Evolutionary conservation across 2,329 filamentous ascomycete species (phyloP).

Genomic region (Exophiala sp.): DNA sequence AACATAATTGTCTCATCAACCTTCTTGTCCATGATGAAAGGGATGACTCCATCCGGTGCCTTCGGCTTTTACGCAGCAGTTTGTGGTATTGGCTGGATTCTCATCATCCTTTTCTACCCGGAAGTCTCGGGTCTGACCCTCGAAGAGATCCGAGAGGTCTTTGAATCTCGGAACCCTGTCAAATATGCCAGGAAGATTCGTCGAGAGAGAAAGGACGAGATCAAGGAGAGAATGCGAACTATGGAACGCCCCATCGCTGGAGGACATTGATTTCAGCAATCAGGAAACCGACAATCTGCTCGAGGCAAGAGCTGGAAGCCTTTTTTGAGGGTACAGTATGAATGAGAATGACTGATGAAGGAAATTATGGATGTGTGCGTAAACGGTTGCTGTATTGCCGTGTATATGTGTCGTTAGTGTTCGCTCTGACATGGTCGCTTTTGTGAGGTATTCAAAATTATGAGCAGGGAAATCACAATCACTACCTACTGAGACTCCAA

Average conservation of each 20-base stretch:
- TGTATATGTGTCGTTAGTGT: neutral
- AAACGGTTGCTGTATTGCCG: neutral
- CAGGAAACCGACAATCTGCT: neutral
- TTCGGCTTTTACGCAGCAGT: constrained; percentile 74
- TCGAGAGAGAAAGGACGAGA: constrained; percentile 31
- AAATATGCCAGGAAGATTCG: constrained; percentile 39
- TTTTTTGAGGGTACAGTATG: neutral
- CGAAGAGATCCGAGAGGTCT: constrained; percentile 71
- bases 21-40: constrained; percentile 82
- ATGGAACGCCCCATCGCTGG: constrained; percentile 7
- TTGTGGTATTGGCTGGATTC: constrained; percentile 64
- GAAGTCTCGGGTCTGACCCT: constrained; percentile 78
- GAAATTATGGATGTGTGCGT: neutral
- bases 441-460: neutral
- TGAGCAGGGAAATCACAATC: neutral
- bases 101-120: constrained; percentile 73
- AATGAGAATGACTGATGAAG: neutral
- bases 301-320: neutral
- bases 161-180: constrained; percentile 66
- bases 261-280: constrained; percentile 13
- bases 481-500: neutral
- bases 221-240: constrained; percentile 29
- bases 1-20: constrained; percentile 85
- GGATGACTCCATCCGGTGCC: constrained; percentile 67
- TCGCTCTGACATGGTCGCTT: neutral